Base-by-base conservation (phyloP, 208 protist species). In the Crithidia thermophila region DNA sequence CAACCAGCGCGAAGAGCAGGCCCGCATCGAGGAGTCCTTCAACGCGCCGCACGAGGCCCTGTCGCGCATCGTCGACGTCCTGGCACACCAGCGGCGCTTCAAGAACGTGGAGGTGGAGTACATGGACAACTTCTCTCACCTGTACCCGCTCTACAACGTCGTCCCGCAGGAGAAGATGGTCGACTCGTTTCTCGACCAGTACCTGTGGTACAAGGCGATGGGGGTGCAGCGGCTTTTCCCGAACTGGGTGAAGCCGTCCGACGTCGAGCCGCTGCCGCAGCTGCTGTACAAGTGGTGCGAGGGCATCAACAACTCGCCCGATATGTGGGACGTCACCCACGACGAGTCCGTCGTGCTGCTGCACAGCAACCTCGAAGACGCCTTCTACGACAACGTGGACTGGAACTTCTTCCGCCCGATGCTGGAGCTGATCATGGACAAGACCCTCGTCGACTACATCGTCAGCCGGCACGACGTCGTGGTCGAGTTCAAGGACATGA, bases 401-500 rank as follows among this genome's bases (percentile, higher is more conserved):
- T 94, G 99, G 66, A 99, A 97, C 45, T 80, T 99, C 3, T 98
- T 99, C 76, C 99, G 99, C 67, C 90, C 97, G 42, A 79, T 99
- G 57, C 89, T 99, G 28, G 95, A 99, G 75, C 91, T 99, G 27
- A 99, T 99, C 79, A 98, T 99, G 74, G 99, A 99, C 87, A 98
- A 99, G 77, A 99, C 99, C 71, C 93, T 99, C 55, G 99, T 99
- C 20, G 99, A 99, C 80, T 99, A 99, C 90, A 99, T 99, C 81
- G 99, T 99, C 28, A 97, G 98, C 53, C 99, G 99, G 74, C 99
- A 99, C 86, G 99, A 99, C 82, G 92, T 99, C 0, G 91, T 97
- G 3, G 81, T 99, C 21, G 98, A 95, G 75, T 99, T 98, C 85
- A 99, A 99, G 89, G 99, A 99, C 85, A 99, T 99, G 99, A 99